Evolutionary conservation across 345 rosid genomes (phyloP).

Genomic region (Eutrema japonicum): DNA sequence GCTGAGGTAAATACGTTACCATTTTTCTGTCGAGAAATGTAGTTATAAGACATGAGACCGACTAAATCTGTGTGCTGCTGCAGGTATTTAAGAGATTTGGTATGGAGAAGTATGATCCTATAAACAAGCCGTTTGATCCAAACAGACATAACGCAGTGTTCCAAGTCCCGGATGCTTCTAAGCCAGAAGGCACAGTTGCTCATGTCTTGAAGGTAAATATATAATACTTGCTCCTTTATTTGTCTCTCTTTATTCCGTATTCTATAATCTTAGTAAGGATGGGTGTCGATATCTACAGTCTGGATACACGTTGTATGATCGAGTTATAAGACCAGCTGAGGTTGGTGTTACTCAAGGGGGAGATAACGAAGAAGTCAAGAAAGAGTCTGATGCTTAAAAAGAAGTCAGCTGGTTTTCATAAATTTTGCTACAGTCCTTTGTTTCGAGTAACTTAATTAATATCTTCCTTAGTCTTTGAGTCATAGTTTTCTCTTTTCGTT

Average conservation of each 20-base stretch:
- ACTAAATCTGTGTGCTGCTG: slow-evolving; percentile 9
- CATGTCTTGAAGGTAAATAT: slow-evolving; percentile 74
- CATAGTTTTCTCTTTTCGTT: slow-evolving; percentile 25
- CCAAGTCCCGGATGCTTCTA: slow-evolving; percentile 78
- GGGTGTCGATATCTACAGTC: slow-evolving; percentile 49
- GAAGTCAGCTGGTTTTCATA: slow-evolving; percentile 18
- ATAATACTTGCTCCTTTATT: not conserved
- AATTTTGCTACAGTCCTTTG: slow-evolving; percentile 30
- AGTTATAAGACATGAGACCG: not conserved
- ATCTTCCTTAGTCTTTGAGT: slow-evolving; percentile 20
- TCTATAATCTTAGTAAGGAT: not conserved
- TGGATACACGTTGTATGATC: slow-evolving; percentile 76
- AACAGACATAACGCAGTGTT: slow-evolving; percentile 82
- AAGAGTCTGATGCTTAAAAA: slow-evolving; percentile 46
- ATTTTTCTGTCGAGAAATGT: not conserved
- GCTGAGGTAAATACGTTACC: slow-evolving; percentile 55
- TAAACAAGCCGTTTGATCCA: slow-evolving; percentile 87
- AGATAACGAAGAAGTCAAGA: slow-evolving; percentile 40
- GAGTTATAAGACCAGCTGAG: slow-evolving; percentile 93
- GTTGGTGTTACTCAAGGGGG: slow-evolving; percentile 77
- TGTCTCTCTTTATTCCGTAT: slow-evolving; percentile 10
- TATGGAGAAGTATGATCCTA: slow-evolving; percentile 72
- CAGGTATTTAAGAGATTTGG: slow-evolving; percentile 86
- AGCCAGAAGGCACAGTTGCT: slow-evolving; percentile 85
- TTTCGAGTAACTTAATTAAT: slow-evolving; percentile 21